Base-by-base conservation (phyloP, 345 rosid genomes). In the Pistacia atlantica region DNA sequence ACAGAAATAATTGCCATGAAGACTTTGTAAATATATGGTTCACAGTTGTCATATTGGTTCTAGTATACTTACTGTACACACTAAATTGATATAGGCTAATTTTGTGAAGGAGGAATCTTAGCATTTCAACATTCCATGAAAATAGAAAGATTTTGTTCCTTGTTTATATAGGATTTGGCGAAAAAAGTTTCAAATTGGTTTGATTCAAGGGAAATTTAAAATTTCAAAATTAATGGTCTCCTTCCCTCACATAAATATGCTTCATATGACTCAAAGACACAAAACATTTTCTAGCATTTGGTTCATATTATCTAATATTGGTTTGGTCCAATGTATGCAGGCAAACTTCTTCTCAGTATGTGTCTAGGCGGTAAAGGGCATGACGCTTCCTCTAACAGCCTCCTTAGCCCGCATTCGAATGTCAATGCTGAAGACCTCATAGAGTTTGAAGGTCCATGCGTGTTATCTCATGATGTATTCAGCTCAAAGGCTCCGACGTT, bases 271-370 rank as follows among this genome's bases (percentile, higher is more conserved):
- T 14, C 35, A 57, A 71, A 54, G 12, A 12, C 3, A 8, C 35
- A 3, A 11, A 58, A 42, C 12, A 58, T 71, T 65, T n/a, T 4
- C 22, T 8, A 11, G 45, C n/a, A 60, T 60, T 73, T 38, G 20
- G n/a, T 13, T 42, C 46, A 42, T 42, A 8, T 31, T 42, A 42
- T 5, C 10, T 5, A 8, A 42, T 5, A 42, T 42, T 42, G 46
- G 46, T 42, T 42, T 42, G 46, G 33, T 46, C n/a, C 20, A 72
- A 38, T 74, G n/a, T 58, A 28, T 79, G 78, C 90, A 93, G 99
- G 98, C 57, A 91, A 88, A 82, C 89, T 93, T 70, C 94, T 93
- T 65, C 87, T 95, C 13, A 73, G 86, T 14, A 45, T 90, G 46
- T 91, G 91, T 71, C 70, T 93, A 84, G 83, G 75, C 69, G 89